Evolutionary conservation across 2,329 filamentous ascomycete genomes (phyloP).

Genomic region (Neurospora sp.): DNA sequence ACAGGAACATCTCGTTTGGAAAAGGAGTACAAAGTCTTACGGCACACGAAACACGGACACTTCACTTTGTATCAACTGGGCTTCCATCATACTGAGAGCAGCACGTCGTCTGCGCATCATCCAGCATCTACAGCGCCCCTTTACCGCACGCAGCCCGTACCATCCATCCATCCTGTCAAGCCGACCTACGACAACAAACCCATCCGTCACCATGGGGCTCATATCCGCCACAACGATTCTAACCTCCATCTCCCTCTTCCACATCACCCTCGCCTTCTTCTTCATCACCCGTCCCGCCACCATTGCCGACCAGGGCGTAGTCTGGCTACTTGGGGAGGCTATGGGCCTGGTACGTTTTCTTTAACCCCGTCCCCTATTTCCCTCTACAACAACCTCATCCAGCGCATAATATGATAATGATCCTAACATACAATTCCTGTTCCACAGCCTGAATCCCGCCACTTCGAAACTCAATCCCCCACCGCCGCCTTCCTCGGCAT

Average conservation of each 20-base stretch:
- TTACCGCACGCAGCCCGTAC: neutral
- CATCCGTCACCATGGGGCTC: slow-evolving; percentile 54
- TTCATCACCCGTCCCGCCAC: slow-evolving; percentile 64
- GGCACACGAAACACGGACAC: neutral
- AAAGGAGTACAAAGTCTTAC: neutral
- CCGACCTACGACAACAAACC: neutral
- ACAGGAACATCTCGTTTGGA: neutral
- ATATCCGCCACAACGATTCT: slow-evolving; percentile 75
- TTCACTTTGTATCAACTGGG: neutral
- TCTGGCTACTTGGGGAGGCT: slow-evolving; percentile 72
- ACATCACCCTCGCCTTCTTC: slow-evolving; percentile 75
- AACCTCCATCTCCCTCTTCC: slow-evolving; percentile 71
- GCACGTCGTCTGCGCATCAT: neutral
- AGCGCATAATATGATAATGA: too few species aligned
- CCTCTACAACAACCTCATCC: too few species aligned
- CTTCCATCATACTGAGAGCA: neutral
- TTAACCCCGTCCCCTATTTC: neutral
- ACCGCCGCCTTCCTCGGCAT: slow-evolving; percentile 64
- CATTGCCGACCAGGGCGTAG: slow-evolving; percentile 69
- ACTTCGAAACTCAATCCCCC: slow-evolving; percentile 60
- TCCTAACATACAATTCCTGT: neutral
- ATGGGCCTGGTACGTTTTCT: slow-evolving; percentile 60
- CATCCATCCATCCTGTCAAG: neutral
- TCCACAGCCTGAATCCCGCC: slow-evolving; percentile 26
- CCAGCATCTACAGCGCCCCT: neutral